Evolutionary conservation across 192 early-diverging fungal species (phyloP).

Genomic region (Piromyces sp.): DNA sequence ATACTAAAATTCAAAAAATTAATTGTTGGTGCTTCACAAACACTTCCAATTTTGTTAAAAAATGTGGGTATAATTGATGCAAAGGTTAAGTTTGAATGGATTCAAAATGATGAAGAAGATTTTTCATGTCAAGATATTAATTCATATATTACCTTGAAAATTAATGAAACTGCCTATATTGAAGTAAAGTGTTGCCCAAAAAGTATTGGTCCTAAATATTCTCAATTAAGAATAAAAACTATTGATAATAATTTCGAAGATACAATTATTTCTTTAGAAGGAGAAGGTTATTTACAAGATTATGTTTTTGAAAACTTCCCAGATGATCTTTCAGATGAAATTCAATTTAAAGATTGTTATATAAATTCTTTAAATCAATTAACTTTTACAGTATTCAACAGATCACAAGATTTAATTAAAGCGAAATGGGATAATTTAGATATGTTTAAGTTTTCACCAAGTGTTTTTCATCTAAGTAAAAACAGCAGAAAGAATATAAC

Average conservation of each 20-base stretch:
- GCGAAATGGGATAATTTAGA: conserved; percentile 10
- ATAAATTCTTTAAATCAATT: conserved; percentile 15
- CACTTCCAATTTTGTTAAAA: conserved; percentile 17
- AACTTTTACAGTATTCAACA: conserved; percentile 20
- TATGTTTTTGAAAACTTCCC: conserved; percentile 26
- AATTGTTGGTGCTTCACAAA: conserved; percentile 22
- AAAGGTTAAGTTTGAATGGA: conserved; percentile 35
- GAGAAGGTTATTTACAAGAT: conserved; percentile 37
- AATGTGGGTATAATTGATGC: conserved; percentile 42
- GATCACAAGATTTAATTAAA: conserved; percentile 18
- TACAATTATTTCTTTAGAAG: conserved; percentile 16
- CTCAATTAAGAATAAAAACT: conserved; percentile 23
- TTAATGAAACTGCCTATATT: conserved; percentile 18
- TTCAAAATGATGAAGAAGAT: conserved; percentile 15
- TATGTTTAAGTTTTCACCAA: conserved; percentile 22
- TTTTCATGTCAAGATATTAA: conserved; percentile 19
- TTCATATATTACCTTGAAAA: conserved; percentile 10
- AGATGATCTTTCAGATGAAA: conserved; percentile 26
- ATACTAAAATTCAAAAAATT: conserved; percentile 23
- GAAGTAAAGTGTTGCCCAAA: conserved; percentile 21
- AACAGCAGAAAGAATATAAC: conserved; percentile 20
- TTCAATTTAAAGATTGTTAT: conserved; percentile 26
- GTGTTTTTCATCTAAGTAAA: conserved; percentile 15
- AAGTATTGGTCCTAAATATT: conserved; percentile 19
- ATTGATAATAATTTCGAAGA: conserved; percentile 43